Percentiles rank a stretch among this genome's conserved stretches.
These are phyloP conservation scores for Pseudoneurospora amorphoporcata DNA, from an alignment of 495 filamentous ascomycete genomes.

Conservation along the genomic window DNA sequence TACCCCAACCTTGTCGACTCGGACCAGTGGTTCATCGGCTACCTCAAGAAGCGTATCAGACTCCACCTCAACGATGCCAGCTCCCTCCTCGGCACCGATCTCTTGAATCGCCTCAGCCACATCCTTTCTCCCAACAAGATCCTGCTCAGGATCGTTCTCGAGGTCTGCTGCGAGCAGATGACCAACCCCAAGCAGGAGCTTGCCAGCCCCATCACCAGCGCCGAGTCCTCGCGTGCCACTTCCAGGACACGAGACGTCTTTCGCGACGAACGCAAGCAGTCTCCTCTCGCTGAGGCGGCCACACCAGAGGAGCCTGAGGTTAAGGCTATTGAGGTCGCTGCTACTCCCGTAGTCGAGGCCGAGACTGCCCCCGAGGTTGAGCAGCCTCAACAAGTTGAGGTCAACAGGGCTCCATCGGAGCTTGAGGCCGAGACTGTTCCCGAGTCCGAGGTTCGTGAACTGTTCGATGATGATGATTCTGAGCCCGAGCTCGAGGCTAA, in stretches of 20 bases:
- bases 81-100: conserved; percentile 15
- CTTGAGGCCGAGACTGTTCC: conserved; percentile 10
- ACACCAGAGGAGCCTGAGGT: neutral
- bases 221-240: conserved; percentile 8
- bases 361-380: neutral
- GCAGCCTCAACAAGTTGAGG: neutral
- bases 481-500: neutral
- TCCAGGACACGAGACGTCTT: conserved; percentile 1
- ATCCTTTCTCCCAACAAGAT: conserved; percentile 24
- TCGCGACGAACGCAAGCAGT: neutral
- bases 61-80: conserved; percentile 22
- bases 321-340: neutral
- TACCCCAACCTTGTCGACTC: conserved; percentile 19
- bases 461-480: neutral
- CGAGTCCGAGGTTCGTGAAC: neutral
- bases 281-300: neutral
- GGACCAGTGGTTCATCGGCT: conserved; percentile 25
- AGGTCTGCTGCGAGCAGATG: conserved; percentile 24
- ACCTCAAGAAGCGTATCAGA: conserved; percentile 21
- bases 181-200: conserved; percentile 1
- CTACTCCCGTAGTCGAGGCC: conserved; percentile 5
- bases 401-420: conserved; percentile 12
- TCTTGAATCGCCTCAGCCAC: conserved; percentile 23
- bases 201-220: conserved; percentile 10
- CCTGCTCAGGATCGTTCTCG: conserved; percentile 22